Percentiles rank a stretch among this genome's conserved stretches.
These are phyloP conservation scores for Pestalotiopsis sp. DNA, from an alignment of 2,329 filamentous ascomycete species.

Conservation along the genomic window DNA sequence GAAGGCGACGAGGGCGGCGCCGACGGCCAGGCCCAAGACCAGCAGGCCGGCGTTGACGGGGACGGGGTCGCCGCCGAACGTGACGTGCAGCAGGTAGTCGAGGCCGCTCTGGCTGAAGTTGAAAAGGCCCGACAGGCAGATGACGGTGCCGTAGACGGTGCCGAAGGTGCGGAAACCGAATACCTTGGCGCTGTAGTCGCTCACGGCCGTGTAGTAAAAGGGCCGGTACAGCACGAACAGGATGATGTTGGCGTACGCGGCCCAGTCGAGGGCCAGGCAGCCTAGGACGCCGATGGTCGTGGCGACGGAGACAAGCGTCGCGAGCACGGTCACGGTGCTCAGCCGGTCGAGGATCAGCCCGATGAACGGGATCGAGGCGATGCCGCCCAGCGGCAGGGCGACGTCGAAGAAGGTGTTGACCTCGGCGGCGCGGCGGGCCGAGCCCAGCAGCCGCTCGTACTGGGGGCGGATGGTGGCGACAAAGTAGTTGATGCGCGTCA, in stretches of 20 bases:
- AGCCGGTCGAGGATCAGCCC: conserved; percentile 78
- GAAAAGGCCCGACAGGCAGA: conserved; percentile 80
- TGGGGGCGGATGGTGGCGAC: conserved; percentile 85
- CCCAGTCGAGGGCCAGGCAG: conserved; percentile 68
- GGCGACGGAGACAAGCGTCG: conserved; percentile 69
- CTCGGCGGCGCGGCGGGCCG: conserved; percentile 60
- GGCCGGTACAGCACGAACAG: conserved; percentile 86
- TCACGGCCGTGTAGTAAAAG: conserved; percentile 89
- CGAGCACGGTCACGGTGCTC: conserved; percentile 72
- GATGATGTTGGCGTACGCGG: conserved; percentile 74
- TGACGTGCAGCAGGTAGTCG: conserved; percentile 75
- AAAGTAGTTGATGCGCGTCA: conserved; percentile 89
- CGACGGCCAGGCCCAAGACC: conserved; percentile 63
- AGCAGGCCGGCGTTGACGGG: conserved; percentile 77
- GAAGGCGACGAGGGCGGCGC: conserved; percentile 66
- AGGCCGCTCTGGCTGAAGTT: conserved; percentile 84
- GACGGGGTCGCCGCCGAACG: conserved; percentile 72
- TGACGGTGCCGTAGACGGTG: conserved; percentile 90
- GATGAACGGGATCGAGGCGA: conserved; percentile 86
- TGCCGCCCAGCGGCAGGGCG: conserved; percentile 80
- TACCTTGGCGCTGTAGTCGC: conserved; percentile 87
- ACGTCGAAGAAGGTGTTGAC: conserved; percentile 87
- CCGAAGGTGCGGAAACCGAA: conserved; percentile 92
- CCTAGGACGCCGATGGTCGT: conserved; percentile 79
- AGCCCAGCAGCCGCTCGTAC: conserved; percentile 75